Base-by-base conservation (phyloP, 2,329 filamentous ascomycete species). In the Curvularia hawaiiensis region DNA sequence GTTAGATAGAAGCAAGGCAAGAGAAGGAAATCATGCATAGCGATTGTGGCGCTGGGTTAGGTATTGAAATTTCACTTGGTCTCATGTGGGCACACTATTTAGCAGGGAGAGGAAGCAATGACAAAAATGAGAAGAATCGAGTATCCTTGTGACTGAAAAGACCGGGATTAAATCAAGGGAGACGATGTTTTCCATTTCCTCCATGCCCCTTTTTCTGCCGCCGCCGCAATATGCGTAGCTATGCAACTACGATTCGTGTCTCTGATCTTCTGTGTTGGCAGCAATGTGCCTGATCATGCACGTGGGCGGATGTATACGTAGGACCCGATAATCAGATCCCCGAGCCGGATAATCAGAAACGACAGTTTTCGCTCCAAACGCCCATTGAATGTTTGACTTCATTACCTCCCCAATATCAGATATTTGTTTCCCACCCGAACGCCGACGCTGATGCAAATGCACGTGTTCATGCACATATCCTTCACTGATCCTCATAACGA, bases 381-480 rank as follows among this genome's bases (percentile, higher is more conserved):
- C 53, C 48, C 35, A 46, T 24, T 6, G 33, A n/a, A 31, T 35
- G 14, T 46, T 26, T 40, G 39, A 31, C 22, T n/a, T 11, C 30
- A 35, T 54, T 35, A 28, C 45, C 35, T 41, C 31, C 30, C 20
- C 40, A 6, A 35, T 28, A 10, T 30, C 31, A 12, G 41, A 16
- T 52, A 52, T 38, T 31, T 31, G 14, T 31, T 47, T 14, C 50
- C 40, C 30, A 35, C 50, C 54, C 44, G 31, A 57, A 58, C 52
- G 52, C 56, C 56, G 35, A 56, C 49, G 53, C 53, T 59, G 53
- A 59, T 59, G 56, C 49, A 52, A 50, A 52, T 52, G 18, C 49
- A 30, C 40, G 41, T 12, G 11, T 28, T 14, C 33, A 33, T 38
- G 33, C 35, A 40, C 22, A 40, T 50, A n/a, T 47, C 20, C 4